A percentile compares a stretch with the other conserved stretches of the same genome.
Evolutionary conservation across 805 yeast species (phyloP).

Genomic region (Pichia membranifaciens): DNA sequence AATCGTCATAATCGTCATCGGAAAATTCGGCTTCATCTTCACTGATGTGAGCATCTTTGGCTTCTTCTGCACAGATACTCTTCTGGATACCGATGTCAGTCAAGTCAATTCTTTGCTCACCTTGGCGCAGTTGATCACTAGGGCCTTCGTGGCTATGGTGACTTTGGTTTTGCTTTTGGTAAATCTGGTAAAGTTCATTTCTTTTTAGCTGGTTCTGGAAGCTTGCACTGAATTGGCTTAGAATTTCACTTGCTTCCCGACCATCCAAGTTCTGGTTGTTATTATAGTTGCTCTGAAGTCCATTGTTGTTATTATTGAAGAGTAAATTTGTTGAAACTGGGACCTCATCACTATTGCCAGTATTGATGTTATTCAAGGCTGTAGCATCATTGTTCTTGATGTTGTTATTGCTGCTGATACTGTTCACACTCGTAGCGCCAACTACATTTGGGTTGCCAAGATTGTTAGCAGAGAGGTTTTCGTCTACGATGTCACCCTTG

Average conservation of each 20-base stretch:
- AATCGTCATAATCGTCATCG: conserved; percentile 8
- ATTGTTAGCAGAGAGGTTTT: conserved; percentile 4
- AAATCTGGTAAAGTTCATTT: background rate
- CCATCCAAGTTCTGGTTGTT: background rate
- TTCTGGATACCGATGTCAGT: too few relatives aligned
- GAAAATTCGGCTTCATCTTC: conserved; percentile 11
- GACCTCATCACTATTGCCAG: background rate
- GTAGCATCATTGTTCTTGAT: background rate
- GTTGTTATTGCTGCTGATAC: background rate
- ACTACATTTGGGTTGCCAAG: conserved; percentile 2
- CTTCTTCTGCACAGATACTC: too few relatives aligned
- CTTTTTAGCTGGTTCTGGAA: conserved; percentile 5
- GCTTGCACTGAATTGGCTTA: conserved; percentile 2
- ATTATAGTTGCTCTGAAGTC: too few relatives aligned
- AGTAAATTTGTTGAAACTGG: background rate
- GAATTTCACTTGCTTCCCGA: background rate
- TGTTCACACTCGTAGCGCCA: background rate
- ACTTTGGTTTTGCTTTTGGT: conserved; percentile 1
- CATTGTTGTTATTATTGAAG: background rate
- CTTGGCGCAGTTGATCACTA: too few relatives aligned
- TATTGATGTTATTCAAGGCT: background rate
- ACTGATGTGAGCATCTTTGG: background rate
- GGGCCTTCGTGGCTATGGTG: too few relatives aligned
- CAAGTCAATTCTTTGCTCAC: background rate
- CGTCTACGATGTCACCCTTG: too few relatives aligned